Conservation (phyloP, 352 stramenopile genomes). For the Phytophthora multivora region DNA sequence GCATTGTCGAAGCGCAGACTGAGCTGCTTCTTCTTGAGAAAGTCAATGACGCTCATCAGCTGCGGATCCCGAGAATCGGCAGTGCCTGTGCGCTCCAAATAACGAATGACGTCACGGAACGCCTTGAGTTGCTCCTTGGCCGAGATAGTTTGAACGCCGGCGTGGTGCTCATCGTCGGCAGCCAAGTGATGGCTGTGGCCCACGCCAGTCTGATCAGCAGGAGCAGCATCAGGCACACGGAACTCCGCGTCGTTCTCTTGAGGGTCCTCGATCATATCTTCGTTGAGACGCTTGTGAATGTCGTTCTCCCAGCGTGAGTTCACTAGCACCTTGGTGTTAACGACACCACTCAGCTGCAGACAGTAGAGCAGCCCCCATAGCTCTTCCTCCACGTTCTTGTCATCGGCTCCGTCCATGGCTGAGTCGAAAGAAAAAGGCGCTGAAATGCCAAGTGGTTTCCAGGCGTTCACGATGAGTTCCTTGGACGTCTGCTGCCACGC, state of each 20-base stretch:
- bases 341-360: slow-evolving; percentile 79
- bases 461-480: slow-evolving; percentile 79
- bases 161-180: slow-evolving; percentile 41
- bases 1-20: slow-evolving; percentile 87
- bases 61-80: slow-evolving; percentile 71
- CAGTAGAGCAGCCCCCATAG: slow-evolving; percentile 88
- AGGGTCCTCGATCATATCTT: slow-evolving; percentile 88
- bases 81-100: slow-evolving; percentile 76
- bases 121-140: slow-evolving; percentile 86
- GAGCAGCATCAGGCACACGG: slow-evolving; percentile 59
- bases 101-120: slow-evolving; percentile 87
- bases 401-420: slow-evolving; percentile 52
- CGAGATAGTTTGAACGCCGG: slow-evolving; percentile 46
- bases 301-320: slow-evolving; percentile 91
- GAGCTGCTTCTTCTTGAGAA: slow-evolving; percentile 90
- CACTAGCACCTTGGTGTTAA: slow-evolving; percentile 88
- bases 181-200: slow-evolving; percentile 20
- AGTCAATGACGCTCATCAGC: slow-evolving; percentile 79
- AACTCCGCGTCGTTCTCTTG: slow-evolving; percentile 86
- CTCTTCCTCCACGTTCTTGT: slow-evolving; percentile 90
- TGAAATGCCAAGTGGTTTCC: slow-evolving; percentile 74
- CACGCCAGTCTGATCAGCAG: slow-evolving; percentile 35
- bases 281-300: slow-evolving; percentile 88
- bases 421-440: slow-evolving; percentile 72
- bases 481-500: slow-evolving; percentile 81